Percentiles rank a stretch among this genome's conserved stretches.
Evolutionary conservation across 2,329 filamentous ascomycete species (phyloP).

Genomic region (Paracorniculantispora psalliotae): DNA sequence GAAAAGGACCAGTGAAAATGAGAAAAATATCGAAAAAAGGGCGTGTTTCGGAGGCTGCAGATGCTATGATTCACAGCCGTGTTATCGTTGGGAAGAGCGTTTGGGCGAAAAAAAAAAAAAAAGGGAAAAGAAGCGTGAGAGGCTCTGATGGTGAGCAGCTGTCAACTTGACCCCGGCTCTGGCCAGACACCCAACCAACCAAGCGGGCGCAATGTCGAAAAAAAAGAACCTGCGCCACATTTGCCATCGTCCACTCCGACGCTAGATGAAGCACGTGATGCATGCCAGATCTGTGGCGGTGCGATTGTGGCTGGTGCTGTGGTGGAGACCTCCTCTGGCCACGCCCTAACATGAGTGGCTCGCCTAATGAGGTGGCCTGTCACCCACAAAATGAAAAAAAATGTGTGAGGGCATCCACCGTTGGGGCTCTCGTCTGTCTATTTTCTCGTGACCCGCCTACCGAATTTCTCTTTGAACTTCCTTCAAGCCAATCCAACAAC

Average conservation of each 20-base stretch:
- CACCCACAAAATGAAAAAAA: constrained; percentile 13
- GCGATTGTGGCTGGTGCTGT: constrained; percentile 4
- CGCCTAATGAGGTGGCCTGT: constrained; percentile 18
- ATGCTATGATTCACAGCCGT: background rate
- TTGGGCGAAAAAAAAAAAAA: background rate
- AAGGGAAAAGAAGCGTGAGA: background rate
- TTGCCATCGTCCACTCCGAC: background rate
- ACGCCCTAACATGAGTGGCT: constrained; percentile 23
- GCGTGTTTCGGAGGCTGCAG: background rate
- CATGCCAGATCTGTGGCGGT: background rate
- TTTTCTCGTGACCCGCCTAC: constrained; percentile 6
- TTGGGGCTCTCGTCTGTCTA: background rate
- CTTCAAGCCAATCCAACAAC: constrained; percentile 28
- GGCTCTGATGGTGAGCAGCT: background rate
- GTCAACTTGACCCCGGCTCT: background rate
- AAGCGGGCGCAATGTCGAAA: background rate
- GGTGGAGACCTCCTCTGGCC: background rate
- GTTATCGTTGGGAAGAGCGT: background rate
- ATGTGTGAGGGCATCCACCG: constrained; percentile 5
- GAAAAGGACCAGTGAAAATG: background rate
- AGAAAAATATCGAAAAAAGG: background rate
- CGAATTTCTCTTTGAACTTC: constrained; percentile 23
- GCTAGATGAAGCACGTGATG: constrained; percentile 7
- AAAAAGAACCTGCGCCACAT: constrained; percentile 6
- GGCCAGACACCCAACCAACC: background rate